Conservation (phyloP, 2,329 filamentous ascomycete genomes). For the Claviceps spartinae region DNA sequence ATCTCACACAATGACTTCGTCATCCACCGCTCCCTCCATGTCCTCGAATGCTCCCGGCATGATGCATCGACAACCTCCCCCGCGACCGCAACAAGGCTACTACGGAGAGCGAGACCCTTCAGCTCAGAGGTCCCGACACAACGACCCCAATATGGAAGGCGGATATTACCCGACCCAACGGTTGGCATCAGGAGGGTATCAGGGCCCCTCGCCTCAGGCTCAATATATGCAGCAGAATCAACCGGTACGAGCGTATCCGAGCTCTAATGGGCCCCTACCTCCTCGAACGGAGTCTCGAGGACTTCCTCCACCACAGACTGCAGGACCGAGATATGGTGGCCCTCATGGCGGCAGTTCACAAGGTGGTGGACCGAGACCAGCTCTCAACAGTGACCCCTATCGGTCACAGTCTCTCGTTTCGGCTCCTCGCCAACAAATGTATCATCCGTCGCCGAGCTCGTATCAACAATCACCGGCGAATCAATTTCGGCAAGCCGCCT, state of each 20-base stretch:
- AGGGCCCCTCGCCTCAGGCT: conserved; percentile 25
- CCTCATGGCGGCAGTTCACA: conserved; percentile 50
- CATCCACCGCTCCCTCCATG: conserved; percentile 50
- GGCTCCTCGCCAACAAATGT: conserved; percentile 57
- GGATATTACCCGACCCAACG: conserved; percentile 42
- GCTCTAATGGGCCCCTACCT: conserved; percentile 35
- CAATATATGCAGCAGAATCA: conserved; percentile 34
- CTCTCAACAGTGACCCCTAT: conserved; percentile 73
- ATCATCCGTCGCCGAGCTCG: conserved; percentile 47
- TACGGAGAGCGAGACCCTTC: conserved; percentile 20
- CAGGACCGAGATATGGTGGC: conserved; percentile 27
- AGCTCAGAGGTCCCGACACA: conserved; percentile 16
- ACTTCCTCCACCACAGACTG: conserved; percentile 29
- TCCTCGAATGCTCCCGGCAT: conserved; percentile 39
- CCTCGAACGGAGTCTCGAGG: conserved; percentile 52
- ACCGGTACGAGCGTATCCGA: conserved; percentile 31
- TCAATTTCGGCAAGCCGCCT: conserved; percentile 66
- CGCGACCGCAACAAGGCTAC: conserved; percentile 32
- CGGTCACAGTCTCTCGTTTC: conserved; percentile 87
- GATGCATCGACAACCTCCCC: conserved; percentile 51
- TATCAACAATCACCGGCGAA: conserved; percentile 56
- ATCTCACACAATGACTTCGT: conserved; percentile 89
- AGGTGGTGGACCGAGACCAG: conserved; percentile 48
- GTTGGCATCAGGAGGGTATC: conserved; percentile 34
- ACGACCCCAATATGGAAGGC: conserved; percentile 28